Conservation (phyloP, 2,329 filamentous ascomycete genomes). For the Aureobasidium namibiae region DNA sequence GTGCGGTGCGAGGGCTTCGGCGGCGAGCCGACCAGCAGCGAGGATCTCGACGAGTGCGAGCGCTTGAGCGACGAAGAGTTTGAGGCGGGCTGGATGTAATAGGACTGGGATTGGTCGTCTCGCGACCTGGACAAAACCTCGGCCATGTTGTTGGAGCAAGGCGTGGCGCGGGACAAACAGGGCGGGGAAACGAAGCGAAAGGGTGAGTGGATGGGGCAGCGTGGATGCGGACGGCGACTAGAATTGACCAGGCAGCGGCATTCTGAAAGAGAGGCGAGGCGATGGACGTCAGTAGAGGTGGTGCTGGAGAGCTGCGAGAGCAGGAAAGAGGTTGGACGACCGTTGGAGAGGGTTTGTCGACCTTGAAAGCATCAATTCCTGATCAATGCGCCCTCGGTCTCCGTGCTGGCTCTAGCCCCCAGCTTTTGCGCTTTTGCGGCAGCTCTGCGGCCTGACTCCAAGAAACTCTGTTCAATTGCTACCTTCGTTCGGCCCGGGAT, state of each 20-base stretch:
- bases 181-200: conserved; percentile 7
- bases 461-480: not conserved
- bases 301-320: conserved; percentile 1
- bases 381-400: not conserved
- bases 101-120: conserved; percentile 33
- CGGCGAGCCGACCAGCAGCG: conserved; percentile 32
- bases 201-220: not conserved
- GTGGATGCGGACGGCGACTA: not conserved
- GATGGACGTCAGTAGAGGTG: not conserved
- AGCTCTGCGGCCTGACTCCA: not conserved
- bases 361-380: conserved; percentile 5
- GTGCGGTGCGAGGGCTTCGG: conserved; percentile 17
- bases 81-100: conserved; percentile 23
- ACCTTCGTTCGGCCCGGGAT: not conserved
- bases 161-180: not conserved
- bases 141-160: conserved; percentile 27
- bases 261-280: not conserved
- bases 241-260: conserved; percentile 8
- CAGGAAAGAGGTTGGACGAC: not conserved
- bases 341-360: not conserved
- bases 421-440: not conserved
- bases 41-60: conserved; percentile 35
- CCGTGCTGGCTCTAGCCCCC: not conserved
- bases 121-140: conserved; percentile 35
- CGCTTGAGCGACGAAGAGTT: conserved; percentile 32